Base-by-base conservation (phyloP, 345 rosid species). In the Citrus sp. region DNA sequence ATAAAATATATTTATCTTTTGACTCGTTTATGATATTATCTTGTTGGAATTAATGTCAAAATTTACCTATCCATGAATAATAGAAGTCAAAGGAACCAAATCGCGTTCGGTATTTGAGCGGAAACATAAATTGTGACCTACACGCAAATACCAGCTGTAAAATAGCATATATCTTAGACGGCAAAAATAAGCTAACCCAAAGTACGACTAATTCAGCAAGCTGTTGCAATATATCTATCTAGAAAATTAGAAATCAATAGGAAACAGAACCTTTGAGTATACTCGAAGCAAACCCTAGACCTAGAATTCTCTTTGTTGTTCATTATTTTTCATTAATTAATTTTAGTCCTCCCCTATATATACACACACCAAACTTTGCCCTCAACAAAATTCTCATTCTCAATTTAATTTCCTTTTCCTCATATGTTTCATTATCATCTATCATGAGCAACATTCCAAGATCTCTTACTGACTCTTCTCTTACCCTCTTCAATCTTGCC, bases 391-490 rank as follows among this genome's bases (percentile, higher is more conserved):
- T 74, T n/a, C 71, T 38, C 85, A 58, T 73, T 72, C 24, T 32
- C 25, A 72, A 30, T 14, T 64, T 58, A 9, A 24, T 6, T 72
- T 54, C 75, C 77, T 86, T 83, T 68, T 54, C 70, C 13, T 35
- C 35, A 71, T 51, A 71, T 71, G 46, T 72, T 66, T 67, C 76
- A 78, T 80, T 51, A 28, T 71, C 72, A 72, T 77, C 70, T 92
- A 93, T 83, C 82, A 93, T 92, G 98, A 95, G 90, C 93, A 95
- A 92, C 80, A 90, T 93, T 80, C 98, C 98, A 2, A 87, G 78
- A 73, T 89, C 98, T 66, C 86, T 95, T 49, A 89, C 90, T 71
- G 98, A 92, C 80, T 89, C 94, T 72, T 86, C 89, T 75, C 83
- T 93, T 34, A 86, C 93, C 77, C 87, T 90, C 58, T 95, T 95